phyloP scores from a whole-genome alignment of 2,329 filamentous ascomycete species.

The Aspergillus quadrilineatus region DNA sequence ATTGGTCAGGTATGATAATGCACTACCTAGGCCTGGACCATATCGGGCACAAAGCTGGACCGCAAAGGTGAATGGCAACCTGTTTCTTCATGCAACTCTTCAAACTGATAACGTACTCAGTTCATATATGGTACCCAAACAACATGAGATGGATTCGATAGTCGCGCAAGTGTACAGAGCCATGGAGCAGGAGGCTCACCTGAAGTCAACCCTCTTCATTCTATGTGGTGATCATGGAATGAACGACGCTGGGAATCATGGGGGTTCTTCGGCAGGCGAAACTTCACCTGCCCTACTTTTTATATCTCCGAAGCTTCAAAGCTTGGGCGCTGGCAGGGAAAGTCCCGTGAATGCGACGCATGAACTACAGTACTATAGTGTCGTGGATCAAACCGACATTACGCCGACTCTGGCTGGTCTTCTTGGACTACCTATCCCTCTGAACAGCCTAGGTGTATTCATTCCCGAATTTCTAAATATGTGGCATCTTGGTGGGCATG shows the following conservation, averaged over 20 bases:
- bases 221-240: conserved; percentile 97
- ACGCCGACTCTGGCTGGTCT: conserved; percentile 84
- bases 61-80: conserved; percentile 61
- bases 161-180: conserved; percentile 73
- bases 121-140: conserved; percentile 88
- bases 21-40: conserved; percentile 96
- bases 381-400: conserved; percentile 91
- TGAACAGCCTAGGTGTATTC: conserved; percentile 86
- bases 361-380: conserved; percentile 80
- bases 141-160: conserved; percentile 87
- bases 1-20: conserved; percentile 92
- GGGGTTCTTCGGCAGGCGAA: conserved; percentile 88
- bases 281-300: conserved; percentile 92
- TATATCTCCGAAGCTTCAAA: conserved; percentile 76
- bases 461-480: conserved; percentile 76
- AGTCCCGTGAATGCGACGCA: conserved; percentile 61
- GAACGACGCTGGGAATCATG: conserved; percentile 97
- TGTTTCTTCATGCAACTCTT: neutral
- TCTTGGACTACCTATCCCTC: conserved; percentile 81
- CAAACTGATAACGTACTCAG: conserved; percentile 46
- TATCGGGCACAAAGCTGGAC: conserved; percentile 94
- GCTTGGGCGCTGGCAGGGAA: conserved; percentile 46
- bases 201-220: conserved; percentile 76
- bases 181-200: conserved; percentile 68
- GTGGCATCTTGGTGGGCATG: conserved; percentile 63